Evolutionary conservation across 495 filamentous ascomycete genomes (phyloP), one percentile per base, ranked within the genome.

Genomic region (Tuber aestivum): DNA sequence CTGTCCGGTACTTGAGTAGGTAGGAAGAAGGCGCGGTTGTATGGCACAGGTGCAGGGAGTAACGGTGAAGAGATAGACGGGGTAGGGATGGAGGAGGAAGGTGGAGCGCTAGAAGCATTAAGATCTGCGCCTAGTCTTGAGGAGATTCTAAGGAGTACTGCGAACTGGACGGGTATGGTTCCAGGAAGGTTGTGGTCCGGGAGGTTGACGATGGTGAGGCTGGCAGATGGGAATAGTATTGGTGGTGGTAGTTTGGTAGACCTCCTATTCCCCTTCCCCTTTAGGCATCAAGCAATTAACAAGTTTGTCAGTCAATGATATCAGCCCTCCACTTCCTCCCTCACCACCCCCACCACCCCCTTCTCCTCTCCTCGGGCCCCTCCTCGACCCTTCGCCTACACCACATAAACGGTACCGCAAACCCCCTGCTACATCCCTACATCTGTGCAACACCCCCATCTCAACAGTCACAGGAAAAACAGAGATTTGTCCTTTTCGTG

Each of bases 291-390:
- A 41, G 32, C 8, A 70, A 10, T 38, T 70, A 48, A 78, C 35
- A 12, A 41, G 45, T n/a, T 32, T 70, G 42, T 3, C 41, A 81
- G 70, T 95, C 93, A 45, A 45, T 23, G 89, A 92, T 21, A 89
- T 97, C 81, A 91, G 90, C 93, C n/a, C 90, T 99, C 56, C 87
- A 87, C 21, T 97, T 97, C 88, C 95, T 98, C 86, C 87, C 87
- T 18, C 97, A 97, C 87, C 95, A 99, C 86, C 94, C 94, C 42
- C 86, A 87, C 72, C 90, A 93, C 79, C 93, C 95, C 3, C 89
- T 99, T 45, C 87, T 99, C 44, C 90, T 99, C 77, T 95, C 94
- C 72, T 93, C 93, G 48, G 94, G 94, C 40, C 90, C 90, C 40
- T 90, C 93, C 69, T 92, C 92, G 44, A 91, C 94, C n/a, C n/a